phyloP scores from a whole-genome alignment of 495 filamentous ascomycete genomes.

The Penicillium argentinense region DNA sequence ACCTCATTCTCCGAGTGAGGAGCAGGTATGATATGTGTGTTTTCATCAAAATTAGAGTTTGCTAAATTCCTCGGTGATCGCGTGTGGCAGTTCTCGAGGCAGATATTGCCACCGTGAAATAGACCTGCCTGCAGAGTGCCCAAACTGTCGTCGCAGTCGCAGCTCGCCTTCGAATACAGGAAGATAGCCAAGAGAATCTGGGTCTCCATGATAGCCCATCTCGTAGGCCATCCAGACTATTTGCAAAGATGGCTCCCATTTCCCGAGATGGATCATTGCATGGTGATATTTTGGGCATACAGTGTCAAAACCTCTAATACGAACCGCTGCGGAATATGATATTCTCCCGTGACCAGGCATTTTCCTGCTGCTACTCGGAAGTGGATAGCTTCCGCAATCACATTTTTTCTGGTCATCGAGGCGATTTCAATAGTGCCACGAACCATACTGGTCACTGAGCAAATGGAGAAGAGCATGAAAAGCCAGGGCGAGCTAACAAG shows the following conservation, averaged over 20 bases:
- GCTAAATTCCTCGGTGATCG: conserved; percentile 23
- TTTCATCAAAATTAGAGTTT: conserved; percentile 29
- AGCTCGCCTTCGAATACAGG: conserved; percentile 22
- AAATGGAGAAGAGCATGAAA: conserved; percentile 7
- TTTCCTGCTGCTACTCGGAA: conserved; percentile 7
- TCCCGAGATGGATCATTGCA: conserved; percentile 16
- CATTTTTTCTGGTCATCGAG: neutral
- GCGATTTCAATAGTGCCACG: neutral
- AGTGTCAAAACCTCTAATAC: conserved; percentile 20
- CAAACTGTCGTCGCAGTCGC: conserved; percentile 30
- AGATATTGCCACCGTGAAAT: conserved; percentile 28
- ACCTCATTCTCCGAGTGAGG: conserved; percentile 23
- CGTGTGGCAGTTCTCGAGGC: conserved; percentile 26
- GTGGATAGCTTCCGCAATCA: neutral
- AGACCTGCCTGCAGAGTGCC: conserved; percentile 18
- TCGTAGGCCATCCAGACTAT: conserved; percentile 17
- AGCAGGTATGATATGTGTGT: conserved; percentile 19
- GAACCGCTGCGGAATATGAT: conserved; percentile 12
- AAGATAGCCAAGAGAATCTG: conserved; percentile 6
- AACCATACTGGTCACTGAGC: neutral
- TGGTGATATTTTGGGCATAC: conserved; percentile 17
- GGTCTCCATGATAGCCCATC: conserved; percentile 30
- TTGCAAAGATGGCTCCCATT: conserved; percentile 14
- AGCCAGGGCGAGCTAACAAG: neutral
- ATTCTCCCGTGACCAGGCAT: conserved; percentile 8